Base-by-base conservation (phyloP, 2,329 filamentous ascomycete genomes). In the Cryphonectria nitschkei region DNA sequence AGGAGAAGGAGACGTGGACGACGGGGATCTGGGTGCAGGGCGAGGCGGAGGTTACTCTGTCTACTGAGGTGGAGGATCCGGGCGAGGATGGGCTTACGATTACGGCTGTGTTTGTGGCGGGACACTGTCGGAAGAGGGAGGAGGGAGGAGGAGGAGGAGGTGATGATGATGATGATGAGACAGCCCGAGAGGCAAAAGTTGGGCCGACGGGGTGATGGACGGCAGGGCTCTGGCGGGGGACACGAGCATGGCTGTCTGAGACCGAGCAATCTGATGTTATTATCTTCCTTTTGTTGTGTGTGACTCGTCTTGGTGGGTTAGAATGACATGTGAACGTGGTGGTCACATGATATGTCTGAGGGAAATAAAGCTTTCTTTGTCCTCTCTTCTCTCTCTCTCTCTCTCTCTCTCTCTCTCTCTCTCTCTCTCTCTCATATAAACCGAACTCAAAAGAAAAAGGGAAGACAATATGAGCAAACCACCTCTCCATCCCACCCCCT, bases 21-120 rank as follows among this genome's bases (percentile, higher is more conserved):
- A 70, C 61, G 46, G 72, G 69, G 9, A 32, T 74, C 19, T 74
- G 73, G 73, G 65, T 68, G 13, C 54, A 34, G 34, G 70, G 54
- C 4, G 69, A 67, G 26, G 64, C 56, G n/a, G 63, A 63, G 32
- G 54, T 74, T 13, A 65, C 52, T 8, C 52, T 74, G 61, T 65
- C 65, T 26, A 70, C 71, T 22, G 52, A 70, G 46, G 41, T 61
- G 37, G 52, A 66, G 29, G 70, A 41, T 52, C 54, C 43, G 14
- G 61, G 68, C 34, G 64, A 32, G 4, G 69, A 72, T 43, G 39
- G 50, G 58, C 63, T 56, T 14, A 54, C 50, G 3, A 66, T 74
- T 29, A 67, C 69, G 13, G 73, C 72, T 22, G 61, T 74, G 0
- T 72, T 74, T 50, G 70, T 70, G 22, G 65, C 73, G 37, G 73